Base-by-base conservation (phyloP, 495 filamentous ascomycete genomes). In the Acidomyces sp. region DNA sequence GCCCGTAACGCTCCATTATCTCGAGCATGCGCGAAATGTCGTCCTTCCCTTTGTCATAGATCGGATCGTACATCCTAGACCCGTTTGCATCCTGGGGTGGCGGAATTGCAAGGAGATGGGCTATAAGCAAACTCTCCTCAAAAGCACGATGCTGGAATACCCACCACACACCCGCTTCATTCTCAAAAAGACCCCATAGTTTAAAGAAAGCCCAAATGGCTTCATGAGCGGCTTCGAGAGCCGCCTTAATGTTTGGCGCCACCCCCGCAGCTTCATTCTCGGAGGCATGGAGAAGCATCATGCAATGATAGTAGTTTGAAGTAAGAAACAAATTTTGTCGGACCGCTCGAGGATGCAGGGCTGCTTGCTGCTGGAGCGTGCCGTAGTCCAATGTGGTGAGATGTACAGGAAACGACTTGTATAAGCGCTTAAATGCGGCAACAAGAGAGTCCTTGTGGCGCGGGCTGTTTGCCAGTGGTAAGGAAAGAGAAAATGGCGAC, bases 91-190 rank as follows among this genome's bases (percentile, higher is more conserved):
- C 40, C n/a, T 34, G 16, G 30, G 5, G 31, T 9, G 11, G 13
- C 10, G 36, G 37, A 2, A 34, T 15, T 3, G 45, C 13, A 6
- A 50, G 25, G 28, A 63, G 46, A 25, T 53, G 49, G 15, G 60
- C 54, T 29, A 61, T 57, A 11, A 55, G 39, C 7, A 63, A 45
- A 43, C 75, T 75, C 55, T 81, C 77, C 31, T 80, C 59, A 53
- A 83, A 84, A 0, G 77, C 78, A 11, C 79, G 58, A 54, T 82
- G 78, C 52, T 78, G 75, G 52, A 82, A 82, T 4, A 81, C 76
- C 78, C 78, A 84, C 78, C 79, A 83, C 3, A 82, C 76, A 33
- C 70, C 64, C 7, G 77, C 76, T 55, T 84, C 78, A 23, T 62
- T 61, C 46, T 72, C 69, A 40, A 82, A 75, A 17, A 78, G 51